phyloP scores from a whole-genome alignment of 805 yeast species.

The Candida ipomoeae region DNA sequence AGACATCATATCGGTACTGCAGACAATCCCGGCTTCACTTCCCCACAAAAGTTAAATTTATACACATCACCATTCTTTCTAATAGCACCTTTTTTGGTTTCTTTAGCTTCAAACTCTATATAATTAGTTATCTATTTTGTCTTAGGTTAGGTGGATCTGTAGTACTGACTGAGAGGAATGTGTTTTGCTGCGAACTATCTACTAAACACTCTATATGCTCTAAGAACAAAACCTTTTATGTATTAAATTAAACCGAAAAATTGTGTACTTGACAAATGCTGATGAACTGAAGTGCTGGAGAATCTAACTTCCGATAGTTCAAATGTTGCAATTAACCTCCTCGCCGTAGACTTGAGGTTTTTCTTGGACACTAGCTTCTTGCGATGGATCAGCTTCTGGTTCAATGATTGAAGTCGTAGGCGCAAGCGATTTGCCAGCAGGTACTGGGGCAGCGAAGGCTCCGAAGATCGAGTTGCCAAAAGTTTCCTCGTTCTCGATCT shows the following conservation, averaged over 20 bases:
- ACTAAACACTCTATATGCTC: too few species aligned
- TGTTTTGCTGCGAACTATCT: too few species aligned
- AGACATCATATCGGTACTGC: background rate
- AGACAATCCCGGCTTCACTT: background rate
- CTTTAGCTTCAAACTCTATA: too few species aligned
- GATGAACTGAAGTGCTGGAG: background rate
- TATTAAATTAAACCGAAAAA: background rate
- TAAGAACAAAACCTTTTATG: background rate
- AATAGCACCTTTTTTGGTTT: too few species aligned
- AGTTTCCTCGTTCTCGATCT: background rate
- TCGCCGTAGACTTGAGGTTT: slow-evolving; percentile 1
- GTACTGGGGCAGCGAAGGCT: slow-evolving; percentile 1
- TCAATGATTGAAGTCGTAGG: background rate
- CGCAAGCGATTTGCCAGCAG: background rate
- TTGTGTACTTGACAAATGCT: background rate
- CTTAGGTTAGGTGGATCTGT: too few species aligned
- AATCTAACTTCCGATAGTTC: background rate
- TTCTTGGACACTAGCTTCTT: background rate
- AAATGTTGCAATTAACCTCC: slow-evolving; percentile 1
- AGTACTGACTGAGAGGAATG: too few species aligned
- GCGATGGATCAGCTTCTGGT: background rate
- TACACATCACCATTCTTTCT: background rate
- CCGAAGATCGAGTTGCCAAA: slow-evolving; percentile 1
- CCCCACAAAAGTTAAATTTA: too few species aligned
- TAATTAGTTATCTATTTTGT: too few species aligned